Evolutionary conservation across 768 basidiomycete species (phyloP), one percentile per base, ranked within the genome.

Genomic region (Psilocybe tampanensis): DNA sequence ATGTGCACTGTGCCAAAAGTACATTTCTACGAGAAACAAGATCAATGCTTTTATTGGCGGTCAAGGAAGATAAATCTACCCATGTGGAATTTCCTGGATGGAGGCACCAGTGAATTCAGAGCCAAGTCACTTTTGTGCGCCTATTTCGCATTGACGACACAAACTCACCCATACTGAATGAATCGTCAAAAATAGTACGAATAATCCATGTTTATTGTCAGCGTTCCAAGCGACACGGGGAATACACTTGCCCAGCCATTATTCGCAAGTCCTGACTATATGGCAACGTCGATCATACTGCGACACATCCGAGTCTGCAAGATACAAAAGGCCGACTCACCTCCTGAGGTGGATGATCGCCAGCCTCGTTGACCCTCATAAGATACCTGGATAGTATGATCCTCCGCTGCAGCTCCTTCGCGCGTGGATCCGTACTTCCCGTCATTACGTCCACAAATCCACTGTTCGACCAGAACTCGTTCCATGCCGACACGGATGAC

Each of bases 291-390:
- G 8, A 2, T 41, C 43, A 45, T 23, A 22, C n/a, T 8, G 8
- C 12, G 12, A 13, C 33, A 39, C 36, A 6, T 39, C 29, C 29
- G 8, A 7, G 15, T 17, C 29, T 12, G 34, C 23, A 23, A 26
- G 18, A 9, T 21, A n/a, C n/a, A n/a, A n/a, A n/a, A n/a, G n/a
- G n/a, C n/a, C n/a, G n/a, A n/a, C 47, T 36, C 23, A 60, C 59
- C 59, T 60, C 84, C 60, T 86, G 85, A 4, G 83, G 80, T 2
- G 83, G 83, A 12, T 67, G 71, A 62, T 81, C 76, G 1, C 82
- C 82, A 4, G 83, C 85, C 63, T 81, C 83, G 58, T 86, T 86
- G 9, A 85, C 82, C 23, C 79, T 72, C 76, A 85, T 76, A 55
- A 84, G 67, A 66, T 85, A 85, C 41, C 82, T 72, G 33, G 82